phyloP scores from a whole-genome alignment of 371 early-diverging fungal genomes.

The Zychaea mexicana region DNA sequence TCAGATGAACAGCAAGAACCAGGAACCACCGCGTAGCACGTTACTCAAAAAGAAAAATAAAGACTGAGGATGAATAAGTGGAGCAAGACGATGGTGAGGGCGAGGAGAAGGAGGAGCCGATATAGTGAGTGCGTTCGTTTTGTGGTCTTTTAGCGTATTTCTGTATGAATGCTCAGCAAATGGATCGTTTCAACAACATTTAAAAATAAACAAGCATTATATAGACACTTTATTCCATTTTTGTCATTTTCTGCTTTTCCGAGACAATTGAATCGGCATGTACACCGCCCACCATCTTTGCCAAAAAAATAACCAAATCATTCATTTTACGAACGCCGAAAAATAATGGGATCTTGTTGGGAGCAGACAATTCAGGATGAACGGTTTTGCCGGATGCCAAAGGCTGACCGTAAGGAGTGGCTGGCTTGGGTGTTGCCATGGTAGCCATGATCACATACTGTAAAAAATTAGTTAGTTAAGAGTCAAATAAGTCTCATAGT shows the following conservation, averaged over 20 bases:
- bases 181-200: neutral
- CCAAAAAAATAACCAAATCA: conserved; percentile 33
- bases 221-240: conserved; percentile 18
- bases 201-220: too few relatives aligned
- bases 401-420: conserved; percentile 29
- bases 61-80: too few relatives aligned
- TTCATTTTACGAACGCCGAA: conserved; percentile 49
- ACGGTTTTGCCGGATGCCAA: conserved; percentile 29
- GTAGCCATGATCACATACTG: conserved; percentile 58
- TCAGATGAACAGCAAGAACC: too few relatives aligned
- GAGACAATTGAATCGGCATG: conserved; percentile 41
- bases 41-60: too few relatives aligned
- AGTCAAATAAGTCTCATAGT: neutral
- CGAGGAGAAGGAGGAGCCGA: too few relatives aligned
- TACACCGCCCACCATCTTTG: conserved; percentile 39
- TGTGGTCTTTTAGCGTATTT: too few relatives aligned
- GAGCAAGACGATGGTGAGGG: too few relatives aligned
- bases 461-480: neutral
- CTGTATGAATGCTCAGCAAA: too few relatives aligned
- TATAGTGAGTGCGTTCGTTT: too few relatives aligned
- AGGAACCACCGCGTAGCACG: too few relatives aligned
- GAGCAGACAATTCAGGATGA: conserved; percentile 33
- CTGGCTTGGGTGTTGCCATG: conserved; percentile 42
- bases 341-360: conserved; percentile 47
- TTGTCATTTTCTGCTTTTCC: conserved; percentile 31